A percentile compares a stretch with the other conserved stretches of the same genome.
Conservation (phyloP, 352 stramenopile species). For the Pythium brassicae region DNA sequence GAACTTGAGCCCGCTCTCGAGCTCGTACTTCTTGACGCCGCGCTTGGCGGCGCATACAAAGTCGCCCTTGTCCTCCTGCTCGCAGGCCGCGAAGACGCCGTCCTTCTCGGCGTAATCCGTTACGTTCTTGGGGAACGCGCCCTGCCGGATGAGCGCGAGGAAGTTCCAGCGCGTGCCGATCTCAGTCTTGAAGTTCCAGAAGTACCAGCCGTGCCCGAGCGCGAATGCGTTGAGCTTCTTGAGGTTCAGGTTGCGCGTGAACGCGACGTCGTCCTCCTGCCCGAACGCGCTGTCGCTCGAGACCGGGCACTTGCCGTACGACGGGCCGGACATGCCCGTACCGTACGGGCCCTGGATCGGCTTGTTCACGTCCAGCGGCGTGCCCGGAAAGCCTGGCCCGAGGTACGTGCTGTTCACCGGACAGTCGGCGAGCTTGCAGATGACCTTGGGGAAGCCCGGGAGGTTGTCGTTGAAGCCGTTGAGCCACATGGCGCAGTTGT, state of each 20-base stretch:
- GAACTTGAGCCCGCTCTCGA: slow-evolving; percentile 51
- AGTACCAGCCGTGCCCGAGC: slow-evolving; percentile 92
- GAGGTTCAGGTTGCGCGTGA: slow-evolving; percentile 78
- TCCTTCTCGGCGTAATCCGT: slow-evolving; percentile 49
- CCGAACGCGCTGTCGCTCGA: slow-evolving; percentile 81
- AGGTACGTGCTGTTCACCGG: slow-evolving; percentile 86
- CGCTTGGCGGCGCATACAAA: slow-evolving; percentile 69
- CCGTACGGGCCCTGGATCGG: slow-evolving; percentile 83
- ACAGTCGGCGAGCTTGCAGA: slow-evolving; percentile 87
- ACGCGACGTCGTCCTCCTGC: slow-evolving; percentile 75
- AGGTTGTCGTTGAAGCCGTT: slow-evolving; percentile 90
- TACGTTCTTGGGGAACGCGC: slow-evolving; percentile 72
- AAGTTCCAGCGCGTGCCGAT: slow-evolving; percentile 90
- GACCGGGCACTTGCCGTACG: slow-evolving; percentile 85
- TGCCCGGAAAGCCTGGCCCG: slow-evolving; percentile 81
- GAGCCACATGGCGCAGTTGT: slow-evolving; percentile 84
- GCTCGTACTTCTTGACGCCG: slow-evolving; percentile 48
- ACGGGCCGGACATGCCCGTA: slow-evolving; percentile 77
- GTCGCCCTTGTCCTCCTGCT: slow-evolving; percentile 66
- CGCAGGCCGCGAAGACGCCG: slow-evolving; percentile 60
- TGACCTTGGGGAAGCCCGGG: slow-evolving; percentile 89
- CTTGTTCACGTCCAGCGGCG: slow-evolving; percentile 83
- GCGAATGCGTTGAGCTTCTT: slow-evolving; percentile 93
- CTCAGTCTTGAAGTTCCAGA: slow-evolving; percentile 95
- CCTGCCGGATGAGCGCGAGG: slow-evolving; percentile 56